Conservation (phyloP, 2,329 filamentous ascomycete species). For the Neonectria ditissima region DNA sequence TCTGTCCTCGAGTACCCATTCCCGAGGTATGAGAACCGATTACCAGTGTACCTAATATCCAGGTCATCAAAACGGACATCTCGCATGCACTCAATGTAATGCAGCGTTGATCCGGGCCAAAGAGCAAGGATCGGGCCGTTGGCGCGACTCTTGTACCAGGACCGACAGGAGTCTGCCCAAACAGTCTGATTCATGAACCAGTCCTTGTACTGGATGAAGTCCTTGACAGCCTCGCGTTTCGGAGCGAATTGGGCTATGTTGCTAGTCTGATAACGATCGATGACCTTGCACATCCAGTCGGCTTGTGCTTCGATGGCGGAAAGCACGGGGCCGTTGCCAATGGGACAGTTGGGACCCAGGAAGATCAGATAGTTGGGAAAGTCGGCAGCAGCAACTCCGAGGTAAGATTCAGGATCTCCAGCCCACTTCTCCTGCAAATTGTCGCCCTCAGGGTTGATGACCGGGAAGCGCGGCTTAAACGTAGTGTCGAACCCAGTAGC, state of each 20-base stretch:
- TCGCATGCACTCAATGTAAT: conserved; percentile 61
- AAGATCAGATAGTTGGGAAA: conserved; percentile 68
- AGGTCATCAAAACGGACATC: conserved; percentile 61
- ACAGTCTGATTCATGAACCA: conserved; percentile 57
- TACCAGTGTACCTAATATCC: conserved; percentile 54
- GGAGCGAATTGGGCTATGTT: conserved; percentile 58
- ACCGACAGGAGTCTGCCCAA: conserved; percentile 55
- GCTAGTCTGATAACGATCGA: conserved; percentile 60
- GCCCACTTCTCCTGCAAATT: conserved; percentile 64
- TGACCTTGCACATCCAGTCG: conserved; percentile 62
- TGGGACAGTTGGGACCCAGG: conserved; percentile 55
- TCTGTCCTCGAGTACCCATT: conserved; percentile 59
- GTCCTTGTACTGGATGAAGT: conserved; percentile 62
- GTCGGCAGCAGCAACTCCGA: conserved; percentile 64
- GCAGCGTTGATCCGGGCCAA: conserved; percentile 54
- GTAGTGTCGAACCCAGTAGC: conserved; percentile 69
- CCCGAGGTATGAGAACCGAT: conserved; percentile 55
- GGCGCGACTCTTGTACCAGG: conserved; percentile 61
- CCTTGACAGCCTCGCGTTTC: conserved; percentile 59
- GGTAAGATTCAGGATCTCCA: conserved; percentile 61
- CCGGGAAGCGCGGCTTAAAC: conserved; percentile 63
- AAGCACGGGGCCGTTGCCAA: conserved; percentile 53
- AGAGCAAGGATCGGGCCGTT: conserved; percentile 59
- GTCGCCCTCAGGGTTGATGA: conserved; percentile 59
- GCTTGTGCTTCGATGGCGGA: conserved; percentile 59